Evolutionary conservation across 108 stramenopile species (phyloP).

Genomic region (Skeletonema grethae): DNA sequence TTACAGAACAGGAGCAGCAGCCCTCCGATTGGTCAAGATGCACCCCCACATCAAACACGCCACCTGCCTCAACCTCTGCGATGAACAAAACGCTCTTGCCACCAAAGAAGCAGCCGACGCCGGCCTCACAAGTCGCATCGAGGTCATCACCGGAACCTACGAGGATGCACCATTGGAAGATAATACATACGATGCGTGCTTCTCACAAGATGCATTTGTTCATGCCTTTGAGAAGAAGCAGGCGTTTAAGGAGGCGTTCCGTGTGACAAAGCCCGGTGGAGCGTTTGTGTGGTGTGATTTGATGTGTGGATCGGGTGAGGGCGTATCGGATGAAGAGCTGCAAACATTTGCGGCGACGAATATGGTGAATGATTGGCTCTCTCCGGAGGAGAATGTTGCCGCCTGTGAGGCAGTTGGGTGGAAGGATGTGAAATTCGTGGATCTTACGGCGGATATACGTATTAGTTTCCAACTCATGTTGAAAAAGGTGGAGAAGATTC

Average conservation of each 20-base stretch:
- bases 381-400: conserved; percentile 46
- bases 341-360: conserved; percentile 47
- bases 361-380: conserved; percentile 58
- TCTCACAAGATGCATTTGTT: conserved; percentile 74
- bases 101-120: conserved; percentile 31
- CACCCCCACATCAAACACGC: conserved; percentile 34
- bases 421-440: conserved; percentile 57
- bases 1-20: conserved; percentile 22
- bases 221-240: conserved; percentile 52
- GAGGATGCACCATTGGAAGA: conserved; percentile 32
- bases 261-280: conserved; percentile 58
- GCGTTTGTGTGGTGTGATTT: conserved; percentile 61
- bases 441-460: conserved; percentile 56
- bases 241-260: conserved; percentile 55
- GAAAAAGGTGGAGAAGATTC: conserved; percentile 53
- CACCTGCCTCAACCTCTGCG: conserved; percentile 51
- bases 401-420: conserved; percentile 48
- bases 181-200: conserved; percentile 45
- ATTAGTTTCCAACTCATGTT: conserved; percentile 55
- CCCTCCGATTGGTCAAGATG: conserved; percentile 12
- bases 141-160: conserved; percentile 42
- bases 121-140: conserved; percentile 43
- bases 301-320: conserved; percentile 53
- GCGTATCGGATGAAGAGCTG: conserved; percentile 48
- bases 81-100: conserved; percentile 47